These are phyloP conservation scores for Verruconis gallopava DNA, from an alignment of 2,329 filamentous ascomycete genomes.

Conservation along the genomic window DNA sequence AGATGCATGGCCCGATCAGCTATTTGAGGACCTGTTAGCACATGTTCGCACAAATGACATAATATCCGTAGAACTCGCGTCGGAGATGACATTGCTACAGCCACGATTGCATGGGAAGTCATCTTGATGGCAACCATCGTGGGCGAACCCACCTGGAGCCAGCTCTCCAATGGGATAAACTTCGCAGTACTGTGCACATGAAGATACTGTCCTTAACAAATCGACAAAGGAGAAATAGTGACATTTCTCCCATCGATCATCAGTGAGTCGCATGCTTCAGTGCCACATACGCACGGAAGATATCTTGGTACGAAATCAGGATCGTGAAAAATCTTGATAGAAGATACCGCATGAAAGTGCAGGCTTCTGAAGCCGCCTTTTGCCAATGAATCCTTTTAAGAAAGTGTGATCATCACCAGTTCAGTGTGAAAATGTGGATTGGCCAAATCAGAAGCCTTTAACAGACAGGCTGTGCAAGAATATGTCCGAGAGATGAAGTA, in stretches of 20 bases:
- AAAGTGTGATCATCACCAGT: too few relatives aligned
- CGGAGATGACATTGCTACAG: neutral
- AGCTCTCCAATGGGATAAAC: neutral
- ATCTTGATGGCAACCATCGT: neutral
- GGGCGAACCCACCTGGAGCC: neutral
- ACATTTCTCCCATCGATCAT: constrained; percentile 1
- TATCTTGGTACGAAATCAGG: too few relatives aligned
- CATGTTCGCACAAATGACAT: neutral
- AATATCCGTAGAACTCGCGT: neutral
- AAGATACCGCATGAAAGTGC: too few relatives aligned
- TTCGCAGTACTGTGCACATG: neutral
- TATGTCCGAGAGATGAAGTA: too few relatives aligned
- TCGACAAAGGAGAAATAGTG: neutral
- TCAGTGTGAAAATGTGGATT: too few relatives aligned
- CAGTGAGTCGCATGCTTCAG: too few relatives aligned
- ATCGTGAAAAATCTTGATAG: too few relatives aligned
- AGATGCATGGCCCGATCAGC: neutral
- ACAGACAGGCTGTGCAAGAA: too few relatives aligned
- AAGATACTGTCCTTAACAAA: neutral
- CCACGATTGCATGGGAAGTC: neutral
- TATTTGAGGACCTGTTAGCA: neutral
- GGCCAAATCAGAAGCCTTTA: too few relatives aligned
- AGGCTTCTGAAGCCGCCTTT: too few relatives aligned
- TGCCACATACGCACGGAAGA: too few relatives aligned
- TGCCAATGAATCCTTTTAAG: too few relatives aligned